Evolutionary conservation across 202 grass and related monocot species (phyloP).

Genomic region (Panicum hallii): DNA sequence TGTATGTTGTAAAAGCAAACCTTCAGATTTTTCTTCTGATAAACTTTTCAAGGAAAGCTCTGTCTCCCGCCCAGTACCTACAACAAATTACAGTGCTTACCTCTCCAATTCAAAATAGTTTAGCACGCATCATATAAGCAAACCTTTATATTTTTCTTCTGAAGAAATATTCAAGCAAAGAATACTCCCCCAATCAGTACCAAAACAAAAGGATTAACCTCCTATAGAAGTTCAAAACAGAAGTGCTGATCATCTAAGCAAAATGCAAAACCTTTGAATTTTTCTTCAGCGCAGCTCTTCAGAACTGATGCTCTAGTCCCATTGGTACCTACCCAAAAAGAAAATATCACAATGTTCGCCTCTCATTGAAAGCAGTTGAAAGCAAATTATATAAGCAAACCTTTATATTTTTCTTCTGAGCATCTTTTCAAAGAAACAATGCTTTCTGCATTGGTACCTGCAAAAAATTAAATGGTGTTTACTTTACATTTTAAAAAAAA

Average conservation of each 20-base stretch:
- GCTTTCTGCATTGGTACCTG: slow-evolving; percentile 31
- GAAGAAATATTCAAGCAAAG: not conserved
- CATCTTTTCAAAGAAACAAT: slow-evolving; percentile 33
- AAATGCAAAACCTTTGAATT: slow-evolving; percentile 39
- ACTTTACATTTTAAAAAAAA: slow-evolving; percentile 20
- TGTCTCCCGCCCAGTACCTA: not conserved
- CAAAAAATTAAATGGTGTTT: not conserved
- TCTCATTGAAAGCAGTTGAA: not conserved
- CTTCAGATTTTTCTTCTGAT: not conserved
- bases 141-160: slow-evolving; percentile 36
- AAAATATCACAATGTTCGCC: not conserved
- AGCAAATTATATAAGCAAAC: slow-evolving; percentile 30
- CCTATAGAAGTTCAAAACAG: not conserved
- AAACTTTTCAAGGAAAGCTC: slow-evolving; percentile 4
- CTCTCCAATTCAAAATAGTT: slow-evolving; percentile 3
- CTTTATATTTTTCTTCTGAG: slow-evolving; percentile 41
- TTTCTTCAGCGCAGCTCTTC: slow-evolving; percentile 22
- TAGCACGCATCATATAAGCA: slow-evolving; percentile 25
- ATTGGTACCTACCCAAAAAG: slow-evolving; percentile 30
- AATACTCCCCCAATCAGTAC: not conserved
- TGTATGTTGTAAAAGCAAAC: not conserved
- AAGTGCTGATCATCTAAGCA: slow-evolving; percentile 16
- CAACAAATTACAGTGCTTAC: not conserved
- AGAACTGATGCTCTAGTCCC: slow-evolving; percentile 9
- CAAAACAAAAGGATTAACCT: not conserved